Evolutionary conservation across 495 filamentous ascomycete species (phyloP).

Genomic region (Neurospora cerealis): DNA sequence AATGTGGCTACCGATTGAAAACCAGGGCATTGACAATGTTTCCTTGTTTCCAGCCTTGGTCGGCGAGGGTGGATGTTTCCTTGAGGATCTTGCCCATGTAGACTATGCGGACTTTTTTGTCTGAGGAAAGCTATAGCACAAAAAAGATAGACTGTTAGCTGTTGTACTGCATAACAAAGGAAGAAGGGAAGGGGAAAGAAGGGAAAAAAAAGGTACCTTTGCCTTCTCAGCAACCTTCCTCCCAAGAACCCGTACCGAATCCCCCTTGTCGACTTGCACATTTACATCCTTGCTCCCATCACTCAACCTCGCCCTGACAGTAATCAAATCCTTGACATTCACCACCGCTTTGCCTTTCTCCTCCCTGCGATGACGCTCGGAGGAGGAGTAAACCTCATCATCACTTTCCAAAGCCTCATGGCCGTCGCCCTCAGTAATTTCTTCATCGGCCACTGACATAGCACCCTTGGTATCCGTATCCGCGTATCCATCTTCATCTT

Average conservation of each 20-base stretch:
- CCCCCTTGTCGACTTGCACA: conserved; percentile 47
- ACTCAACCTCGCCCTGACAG: conserved; percentile 59
- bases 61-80: conserved; percentile 49
- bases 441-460: conserved; percentile 28
- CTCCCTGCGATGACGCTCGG: conserved; percentile 45
- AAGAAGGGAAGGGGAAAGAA: not conserved
- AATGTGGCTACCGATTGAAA: conserved; percentile 37
- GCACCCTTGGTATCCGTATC: conserved; percentile 30
- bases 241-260: conserved; percentile 53
- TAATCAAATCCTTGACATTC: conserved; percentile 38
- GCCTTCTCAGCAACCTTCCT: conserved; percentile 55
- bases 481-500: conserved; percentile 5
- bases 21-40: conserved; percentile 75
- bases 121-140: conserved; percentile 32
- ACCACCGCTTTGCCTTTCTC: conserved; percentile 53
- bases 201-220: conserved; percentile 39
- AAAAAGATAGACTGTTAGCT: conserved; percentile 8
- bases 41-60: conserved; percentile 67
- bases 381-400: conserved; percentile 28
- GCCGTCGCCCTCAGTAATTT: conserved; percentile 24
- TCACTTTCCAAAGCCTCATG: conserved; percentile 31
- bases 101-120: conserved; percentile 53
- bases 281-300: conserved; percentile 57
- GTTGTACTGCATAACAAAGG: not conserved
- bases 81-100: conserved; percentile 74